Evolutionary conservation across 2,329 filamentous ascomycete species (phyloP).

Genomic region (Aspergillus brasiliensis): DNA sequence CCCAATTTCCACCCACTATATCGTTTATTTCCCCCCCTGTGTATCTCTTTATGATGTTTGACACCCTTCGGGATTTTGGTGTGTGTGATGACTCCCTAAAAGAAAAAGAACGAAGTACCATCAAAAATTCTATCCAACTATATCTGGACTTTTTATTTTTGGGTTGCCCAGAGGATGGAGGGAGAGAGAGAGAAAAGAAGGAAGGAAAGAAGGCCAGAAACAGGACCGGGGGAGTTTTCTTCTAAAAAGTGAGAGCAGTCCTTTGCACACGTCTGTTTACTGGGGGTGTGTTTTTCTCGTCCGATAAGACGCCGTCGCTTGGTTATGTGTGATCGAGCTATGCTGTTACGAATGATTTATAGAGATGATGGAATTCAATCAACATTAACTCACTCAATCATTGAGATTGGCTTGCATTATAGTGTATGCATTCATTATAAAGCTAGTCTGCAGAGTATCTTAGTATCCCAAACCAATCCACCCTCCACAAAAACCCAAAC

Average conservation of each 20-base stretch:
- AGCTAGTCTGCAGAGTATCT: no score
- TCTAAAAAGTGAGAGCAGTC: neutral
- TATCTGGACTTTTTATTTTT: conserved; percentile 4
- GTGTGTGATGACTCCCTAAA: conserved; percentile 4
- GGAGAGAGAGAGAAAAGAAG: neutral
- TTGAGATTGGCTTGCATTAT: no score
- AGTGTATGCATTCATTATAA: no score
- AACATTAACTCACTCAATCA: neutral
- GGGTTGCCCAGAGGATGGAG: neutral
- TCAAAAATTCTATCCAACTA: conserved; percentile 4
- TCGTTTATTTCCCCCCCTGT: conserved; percentile 12
- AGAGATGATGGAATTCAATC: conserved; percentile 38
- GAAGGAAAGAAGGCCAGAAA: neutral
- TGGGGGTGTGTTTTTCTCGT: neutral
- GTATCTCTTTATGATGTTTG: conserved; percentile 19
- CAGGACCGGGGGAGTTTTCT: neutral
- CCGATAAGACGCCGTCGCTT: neutral
- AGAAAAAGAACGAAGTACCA: conserved; percentile 8
- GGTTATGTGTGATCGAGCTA: conserved; percentile 33
- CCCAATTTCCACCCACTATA: conserved; percentile 14
- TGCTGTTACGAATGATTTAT: conserved; percentile 46
- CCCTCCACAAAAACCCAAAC: neutral
- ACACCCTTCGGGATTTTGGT: conserved; percentile 12
- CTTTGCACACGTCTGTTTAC: neutral
- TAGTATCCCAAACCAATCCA: neutral